Conservation (phyloP, 2,329 filamentous ascomycete genomes). For the Fusarium pseudoanthophilum region DNA sequence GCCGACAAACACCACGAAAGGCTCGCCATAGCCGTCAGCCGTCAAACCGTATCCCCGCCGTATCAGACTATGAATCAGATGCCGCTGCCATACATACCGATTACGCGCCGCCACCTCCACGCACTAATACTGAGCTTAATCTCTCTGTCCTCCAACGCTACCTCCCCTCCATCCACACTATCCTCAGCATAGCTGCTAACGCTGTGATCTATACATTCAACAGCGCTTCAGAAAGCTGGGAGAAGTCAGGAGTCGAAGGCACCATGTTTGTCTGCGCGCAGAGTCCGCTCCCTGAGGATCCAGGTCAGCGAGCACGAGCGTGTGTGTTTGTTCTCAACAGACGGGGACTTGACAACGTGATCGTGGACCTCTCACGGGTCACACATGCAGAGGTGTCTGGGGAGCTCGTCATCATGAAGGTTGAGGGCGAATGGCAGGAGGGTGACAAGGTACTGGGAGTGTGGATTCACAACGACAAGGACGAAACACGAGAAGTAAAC, state of each 20-base stretch:
- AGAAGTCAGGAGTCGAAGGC: conserved; percentile 86
- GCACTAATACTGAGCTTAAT: conserved; percentile 88
- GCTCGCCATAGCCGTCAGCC: conserved; percentile 55
- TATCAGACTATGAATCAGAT: conserved; percentile 75
- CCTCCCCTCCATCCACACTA: conserved; percentile 76
- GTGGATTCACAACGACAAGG: conserved; percentile 64
- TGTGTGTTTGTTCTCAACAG: conserved; percentile 81
- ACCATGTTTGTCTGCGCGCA: conserved; percentile 87
- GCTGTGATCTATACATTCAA: conserved; percentile 87
- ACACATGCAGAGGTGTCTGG: conserved; percentile 71
- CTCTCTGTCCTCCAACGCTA: conserved; percentile 84
- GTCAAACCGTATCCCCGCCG: conserved; percentile 53
- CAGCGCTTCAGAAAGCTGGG: conserved; percentile 74
- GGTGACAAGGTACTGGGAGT: conserved; percentile 61
- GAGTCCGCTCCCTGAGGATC: conserved; percentile 53
- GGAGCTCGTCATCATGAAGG: conserved; percentile 63
- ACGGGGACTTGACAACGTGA: conserved; percentile 75
- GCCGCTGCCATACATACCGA: conserved; percentile 56
- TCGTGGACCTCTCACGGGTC: conserved; percentile 70
- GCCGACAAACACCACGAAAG: conserved; percentile 55
- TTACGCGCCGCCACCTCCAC: conserved; percentile 61
- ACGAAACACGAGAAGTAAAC: conserved; percentile 56
- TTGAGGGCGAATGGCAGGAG: conserved; percentile 50
- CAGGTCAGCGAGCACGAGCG: conserved; percentile 52
- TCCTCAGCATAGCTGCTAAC: conserved; percentile 85